phyloP scores from a whole-genome alignment of 116 monocot genomes.

The Phalaenopsis hybrid region DNA sequence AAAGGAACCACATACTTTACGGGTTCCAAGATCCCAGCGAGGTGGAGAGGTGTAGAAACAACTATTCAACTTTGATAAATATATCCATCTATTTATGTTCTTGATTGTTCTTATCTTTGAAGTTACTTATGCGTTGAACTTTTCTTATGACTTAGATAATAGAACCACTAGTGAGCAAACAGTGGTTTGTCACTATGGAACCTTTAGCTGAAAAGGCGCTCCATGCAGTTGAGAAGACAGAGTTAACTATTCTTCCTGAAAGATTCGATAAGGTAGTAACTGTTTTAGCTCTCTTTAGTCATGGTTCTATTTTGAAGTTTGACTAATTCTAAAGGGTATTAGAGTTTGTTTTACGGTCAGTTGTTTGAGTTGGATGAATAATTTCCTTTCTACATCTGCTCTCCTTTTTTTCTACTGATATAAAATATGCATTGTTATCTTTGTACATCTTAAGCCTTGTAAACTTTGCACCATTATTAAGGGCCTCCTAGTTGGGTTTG shows the following conservation, averaged over 20 bases:
- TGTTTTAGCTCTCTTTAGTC: not conserved
- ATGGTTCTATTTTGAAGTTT: not conserved
- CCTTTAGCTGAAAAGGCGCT: slow-evolving; percentile 94
- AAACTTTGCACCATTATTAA: not conserved
- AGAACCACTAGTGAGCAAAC: slow-evolving; percentile 94
- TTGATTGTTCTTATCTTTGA: not conserved
- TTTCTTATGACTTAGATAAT: slow-evolving; percentile 40
- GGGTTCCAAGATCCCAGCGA: slow-evolving; percentile 96
- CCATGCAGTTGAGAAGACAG: slow-evolving; percentile 63
- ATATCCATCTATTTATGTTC: not conserved
- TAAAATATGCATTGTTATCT: not conserved
- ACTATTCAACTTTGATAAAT: slow-evolving; percentile 12
- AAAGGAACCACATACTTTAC: slow-evolving; percentile 62
- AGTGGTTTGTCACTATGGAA: slow-evolving; percentile 99
- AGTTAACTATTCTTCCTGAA: slow-evolving; percentile 83
- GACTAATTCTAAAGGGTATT: not conserved
- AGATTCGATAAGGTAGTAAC: slow-evolving; percentile 86
- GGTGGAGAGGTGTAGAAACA: slow-evolving; percentile 86
- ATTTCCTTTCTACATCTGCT: not conserved
- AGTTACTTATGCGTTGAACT: not conserved
- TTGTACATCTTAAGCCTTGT: not conserved
- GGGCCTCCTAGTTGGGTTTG: not conserved
- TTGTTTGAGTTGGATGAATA: not conserved
- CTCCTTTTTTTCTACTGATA: not conserved
- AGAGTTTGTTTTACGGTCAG: not conserved